Evolutionary conservation across 2,329 filamentous ascomycete genomes (phyloP), one percentile per base, ranked within the genome.

Genomic region (Tolypocladium cylindrosporum): DNA sequence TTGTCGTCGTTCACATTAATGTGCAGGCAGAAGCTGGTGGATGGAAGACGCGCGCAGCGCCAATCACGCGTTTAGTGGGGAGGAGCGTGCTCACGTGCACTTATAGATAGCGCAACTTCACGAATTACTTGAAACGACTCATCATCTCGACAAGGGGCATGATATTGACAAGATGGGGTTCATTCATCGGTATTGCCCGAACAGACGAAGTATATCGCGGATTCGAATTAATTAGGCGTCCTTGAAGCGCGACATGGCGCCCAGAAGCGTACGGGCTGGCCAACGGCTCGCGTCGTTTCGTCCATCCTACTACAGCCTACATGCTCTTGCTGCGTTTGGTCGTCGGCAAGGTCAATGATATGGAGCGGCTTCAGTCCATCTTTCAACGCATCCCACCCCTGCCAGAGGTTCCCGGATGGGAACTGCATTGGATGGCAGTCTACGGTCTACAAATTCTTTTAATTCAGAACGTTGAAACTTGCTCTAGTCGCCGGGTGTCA

Each of bases 71-170:
- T 43, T 55, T 55, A 41, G 54, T 41, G 37, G 54, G 19, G 53
- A 42, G 37, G 37, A 31, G 54, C 54, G 40, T 55, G 54, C 37
- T 55, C 54, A 55, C 54, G 54, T 55, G 54, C 54, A 34, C 27
- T 3, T 31, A 27, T 19, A 14, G 19, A 36, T 13, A 10, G 8
- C 27, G 27, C 27, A 31, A 16, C 27, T 36, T 34, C 45, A 36
- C 45, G 16, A n/a, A 3, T 34, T 10, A 24, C 41, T 42, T 43
- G 40, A 7, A 8, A 8, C 6, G 14, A 9, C 40, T 4, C 19
- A 19, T n/a, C 40, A 41, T 41, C 40, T 41, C 16, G 19, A n/a
- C 19, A 41, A 10, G 40, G 37, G 14, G 37, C 13, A 16, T 5
- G 37, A 39, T 39, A 39, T 39, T 39, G 37, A 39, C 5, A 37